phyloP scores from a whole-genome alignment of 805 yeast species.

The Ogataea glucozyma region DNA sequence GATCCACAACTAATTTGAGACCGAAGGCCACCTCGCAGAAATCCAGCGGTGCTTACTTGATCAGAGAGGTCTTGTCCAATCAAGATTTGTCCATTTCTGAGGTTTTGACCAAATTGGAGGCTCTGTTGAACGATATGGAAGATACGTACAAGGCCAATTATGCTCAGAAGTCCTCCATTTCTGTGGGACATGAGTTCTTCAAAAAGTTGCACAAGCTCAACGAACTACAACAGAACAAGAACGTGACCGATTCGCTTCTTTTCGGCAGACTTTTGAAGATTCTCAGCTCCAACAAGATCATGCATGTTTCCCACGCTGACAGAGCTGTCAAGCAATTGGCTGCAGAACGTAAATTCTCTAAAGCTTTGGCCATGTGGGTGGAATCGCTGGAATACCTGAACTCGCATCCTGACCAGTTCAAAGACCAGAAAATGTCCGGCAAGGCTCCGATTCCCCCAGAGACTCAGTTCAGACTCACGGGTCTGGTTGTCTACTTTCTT shows the following conservation, averaged over 20 bases:
- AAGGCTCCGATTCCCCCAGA: conserved; percentile 5
- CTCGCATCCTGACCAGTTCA: conserved; percentile 18
- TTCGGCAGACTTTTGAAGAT: conserved; percentile 24
- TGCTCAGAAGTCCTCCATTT: conserved; percentile 1
- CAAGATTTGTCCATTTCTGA: conserved; percentile 10
- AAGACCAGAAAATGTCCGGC: background rate
- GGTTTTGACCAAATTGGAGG: conserved; percentile 4
- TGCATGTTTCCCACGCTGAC: conserved; percentile 31
- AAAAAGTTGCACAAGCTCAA: conserved; percentile 13
- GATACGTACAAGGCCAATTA: conserved; percentile 3
- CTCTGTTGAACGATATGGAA: background rate
- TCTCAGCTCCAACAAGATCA: conserved; percentile 18
- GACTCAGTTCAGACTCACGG: conserved; percentile 15
- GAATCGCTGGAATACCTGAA: conserved; percentile 30
- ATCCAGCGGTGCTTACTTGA: background rate
- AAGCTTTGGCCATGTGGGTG: conserved; percentile 33
- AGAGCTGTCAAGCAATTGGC: conserved; percentile 27
- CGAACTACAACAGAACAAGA: conserved; percentile 12
- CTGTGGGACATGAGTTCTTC: conserved; percentile 13
- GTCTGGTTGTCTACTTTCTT: conserved; percentile 22
- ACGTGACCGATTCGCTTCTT: conserved; percentile 26
- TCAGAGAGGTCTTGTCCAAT: conserved; percentile 7
- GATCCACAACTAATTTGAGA: too few relatives aligned
- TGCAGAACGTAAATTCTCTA: conserved; percentile 26
- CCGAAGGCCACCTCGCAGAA: too few relatives aligned